Evolutionary conservation across 441 rosid species (phyloP), one percentile per base, ranked within the genome.

Genomic region (Breynia disticha): DNA sequence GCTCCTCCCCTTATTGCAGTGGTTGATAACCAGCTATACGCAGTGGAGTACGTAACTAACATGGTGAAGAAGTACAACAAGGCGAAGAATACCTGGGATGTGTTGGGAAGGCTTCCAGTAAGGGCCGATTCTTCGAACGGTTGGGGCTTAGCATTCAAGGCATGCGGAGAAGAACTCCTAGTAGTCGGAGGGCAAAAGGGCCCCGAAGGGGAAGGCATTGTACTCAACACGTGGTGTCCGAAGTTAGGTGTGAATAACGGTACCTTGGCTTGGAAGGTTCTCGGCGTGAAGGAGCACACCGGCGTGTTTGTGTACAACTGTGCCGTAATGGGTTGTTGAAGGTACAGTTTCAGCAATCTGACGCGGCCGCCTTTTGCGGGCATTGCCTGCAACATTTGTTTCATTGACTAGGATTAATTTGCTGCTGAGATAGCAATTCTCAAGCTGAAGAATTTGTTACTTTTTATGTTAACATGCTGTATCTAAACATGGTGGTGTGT

Each of bases 1-100:
- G 87, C 95, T 48, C 74, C 69, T 65, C 74, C 69, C 4, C 63
- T 65, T 38, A 59, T 69, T 19, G 74, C 74, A 15, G 70, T 69
- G 6, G 74, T 65, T 15, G 66, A 65, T 49, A 53, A 69, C 51
- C 60, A 69, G 54, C 60, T 69, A 11, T 69, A 69, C 24, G 69
- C 74, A 10, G 74, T 65, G 21, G 74, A 69, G 49, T 55, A 60
- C 45, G 44, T 54, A 57, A 65, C 74, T 50, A 69, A 65, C 60
- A 65, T 61, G 70, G 74, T 69, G 61, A 69, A 64, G 63, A 69
- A 54, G 55, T 69, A 68, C 38, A 59, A 69, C 38, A 69, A 69
- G 41, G 56, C 21, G 46, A 69, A 61, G 39, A 69, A 69, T 41
- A 43, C 57, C 0, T 69, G 74, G 74, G 52, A 61, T n/a, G 63